These are phyloP conservation scores for Quercus mongolica DNA, from an alignment of 306 rosid genomes.

Conservation along the genomic window DNA sequence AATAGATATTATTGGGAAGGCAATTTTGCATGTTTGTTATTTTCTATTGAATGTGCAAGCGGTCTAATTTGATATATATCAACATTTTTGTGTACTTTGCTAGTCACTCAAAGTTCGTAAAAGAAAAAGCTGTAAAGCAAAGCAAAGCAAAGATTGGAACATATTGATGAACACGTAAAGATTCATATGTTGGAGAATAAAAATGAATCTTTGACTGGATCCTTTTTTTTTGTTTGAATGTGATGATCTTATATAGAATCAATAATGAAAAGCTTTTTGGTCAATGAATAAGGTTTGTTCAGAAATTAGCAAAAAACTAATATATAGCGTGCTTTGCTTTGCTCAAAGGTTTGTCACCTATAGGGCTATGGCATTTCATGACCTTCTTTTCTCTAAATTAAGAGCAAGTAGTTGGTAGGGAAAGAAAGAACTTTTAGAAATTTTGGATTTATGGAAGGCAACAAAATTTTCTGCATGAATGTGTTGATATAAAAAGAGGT, in stretches of 20 bases:
- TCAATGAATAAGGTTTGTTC: slow-evolving; percentile 18
- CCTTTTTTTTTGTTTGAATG: slow-evolving; percentile 21
- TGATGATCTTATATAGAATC: slow-evolving; percentile 2
- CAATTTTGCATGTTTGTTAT: not conserved
- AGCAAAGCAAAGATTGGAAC: not conserved
- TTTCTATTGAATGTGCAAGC: not conserved
- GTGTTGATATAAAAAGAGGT: not conserved
- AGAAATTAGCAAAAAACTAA: slow-evolving; percentile 11
- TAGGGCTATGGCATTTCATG: not conserved
- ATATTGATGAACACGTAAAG: not conserved
- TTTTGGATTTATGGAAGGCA: slow-evolving; percentile 36
- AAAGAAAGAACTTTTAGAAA: slow-evolving; percentile 19
- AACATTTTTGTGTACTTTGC: no score
- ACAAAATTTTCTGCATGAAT: slow-evolving; percentile 8
- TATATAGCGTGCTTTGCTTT: not conserved
- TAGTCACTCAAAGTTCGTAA: no score
- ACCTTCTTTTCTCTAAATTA: not conserved
- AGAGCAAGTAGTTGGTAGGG: slow-evolving; percentile 15
- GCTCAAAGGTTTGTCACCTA: slow-evolving; percentile 1
- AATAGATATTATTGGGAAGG: not conserved
- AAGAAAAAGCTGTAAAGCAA: not conserved
- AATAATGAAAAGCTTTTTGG: slow-evolving; percentile 19
- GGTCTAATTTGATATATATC: not conserved
- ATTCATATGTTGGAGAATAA: slow-evolving; percentile 11
- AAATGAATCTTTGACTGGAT: slow-evolving; percentile 39